Base-by-base conservation (phyloP, 129 eudicot genomes). In the Sambucus nigra region DNA sequence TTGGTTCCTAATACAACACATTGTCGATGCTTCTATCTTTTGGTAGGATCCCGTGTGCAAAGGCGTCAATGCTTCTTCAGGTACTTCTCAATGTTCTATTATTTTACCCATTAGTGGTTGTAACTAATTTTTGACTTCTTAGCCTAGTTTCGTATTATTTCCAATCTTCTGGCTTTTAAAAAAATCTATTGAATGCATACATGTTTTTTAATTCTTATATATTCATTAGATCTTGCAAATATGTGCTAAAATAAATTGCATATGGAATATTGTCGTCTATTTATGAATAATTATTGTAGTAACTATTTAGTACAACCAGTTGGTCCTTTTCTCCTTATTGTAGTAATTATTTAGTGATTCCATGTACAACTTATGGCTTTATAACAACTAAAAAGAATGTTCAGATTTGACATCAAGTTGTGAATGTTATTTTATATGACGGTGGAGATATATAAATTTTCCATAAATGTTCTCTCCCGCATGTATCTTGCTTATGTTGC, bases 111-210 rank as follows among this genome's bases (percentile, higher is more conserved):
- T n/a, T n/a, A n/a, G n/a, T n/a, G n/a, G n/a, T n/a, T n/a, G n/a
- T n/a, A n/a, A n/a, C n/a, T n/a, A n/a, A n/a, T n/a, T n/a, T n/a
- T n/a, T n/a, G n/a, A n/a, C n/a, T n/a, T n/a, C n/a, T n/a, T n/a
- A n/a, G n/a, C n/a, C n/a, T n/a, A n/a, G n/a, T n/a, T n/a, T n/a
- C n/a, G n/a, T n/a, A n/a, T n/a, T n/a, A n/a, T n/a, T n/a, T n/a
- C n/a, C n/a, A n/a, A n/a, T n/a, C n/a, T n/a, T n/a, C n/a, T n/a
- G n/a, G n/a, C n/a, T n/a, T n/a, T n/a, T n/a, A n/a, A n/a, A n/a
- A n/a, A n/a, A n/a, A n/a, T n/a, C n/a, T n/a, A n/a, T n/a, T 42
- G 96, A 92, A 61, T 92, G 99, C 26, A 25, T 86, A 46, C 99
- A 86, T 96, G 99, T 92, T 41, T 17, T 84, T 72, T 25, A 55